Evolutionary conservation across 1,284 basidiomycete genomes (phyloP), one percentile per base, ranked within the genome.

Genomic region (Exobasidium cylindrosporum): DNA sequence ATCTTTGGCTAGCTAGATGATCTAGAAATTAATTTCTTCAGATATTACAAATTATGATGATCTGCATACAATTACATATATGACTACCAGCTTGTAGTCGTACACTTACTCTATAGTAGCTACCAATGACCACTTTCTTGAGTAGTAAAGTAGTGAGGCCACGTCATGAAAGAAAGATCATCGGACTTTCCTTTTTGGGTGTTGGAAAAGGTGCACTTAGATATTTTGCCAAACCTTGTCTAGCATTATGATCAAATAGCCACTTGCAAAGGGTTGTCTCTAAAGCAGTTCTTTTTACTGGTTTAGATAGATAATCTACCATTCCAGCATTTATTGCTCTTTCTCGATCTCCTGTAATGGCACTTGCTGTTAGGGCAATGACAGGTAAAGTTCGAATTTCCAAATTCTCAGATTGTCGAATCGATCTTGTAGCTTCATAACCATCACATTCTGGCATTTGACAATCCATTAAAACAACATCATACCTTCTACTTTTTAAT

Each of bases 391-490:
- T 69, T 29, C 73, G 64, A 10, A 68, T 44, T 35, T 76, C 71
- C 50, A 66, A 66, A 57, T 68, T 76, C 29, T 65, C 56, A 24
- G 67, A 73, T 50, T 64, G 63, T 31, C 74, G 66, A 60, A 76
- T 46, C 5, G 63, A 60, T 46, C 64, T 61, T 14, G 74, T 76
- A 2, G 74, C 73, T 58, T 76, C 73, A 60, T 75, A 75, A 0
- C 74, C 74, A 49, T 73, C 72, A 60, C 72, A 72, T 55, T 72
- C 70, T 54, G 73, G 72, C 73, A 76, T 76, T 64, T 70, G 68
- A 54, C 69, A 72, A 24, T 50, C 29, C 59, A 45, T 58, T 43
- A 44, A 10, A 43, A 75, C 69, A 45, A 70, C 49, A 57, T 78
- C 76, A 62, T 75, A 78, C 28, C 65, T 55, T 1, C 67, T 65